Evolutionary conservation across 1,284 basidiomycete species (phyloP).

Genomic region (Cutaneotrichosporon cavernicola): DNA sequence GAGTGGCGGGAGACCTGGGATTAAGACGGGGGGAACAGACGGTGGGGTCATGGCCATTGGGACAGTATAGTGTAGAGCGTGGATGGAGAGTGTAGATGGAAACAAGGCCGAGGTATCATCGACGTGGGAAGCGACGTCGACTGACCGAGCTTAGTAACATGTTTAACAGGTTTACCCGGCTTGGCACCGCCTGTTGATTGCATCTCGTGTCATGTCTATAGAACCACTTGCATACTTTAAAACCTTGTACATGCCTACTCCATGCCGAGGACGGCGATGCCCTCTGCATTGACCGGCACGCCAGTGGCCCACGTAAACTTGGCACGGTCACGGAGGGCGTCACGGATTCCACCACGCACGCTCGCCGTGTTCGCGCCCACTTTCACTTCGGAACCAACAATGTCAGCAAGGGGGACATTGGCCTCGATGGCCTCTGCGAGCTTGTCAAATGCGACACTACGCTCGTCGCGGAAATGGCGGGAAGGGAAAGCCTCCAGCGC

Average conservation of each 20-base stretch:
- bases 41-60: neutral
- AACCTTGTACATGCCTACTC: neutral
- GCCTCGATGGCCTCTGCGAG: neutral
- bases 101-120: neutral
- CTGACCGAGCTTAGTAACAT: too few species aligned
- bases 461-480: conserved; percentile 1
- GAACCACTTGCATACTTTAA: too few species aligned
- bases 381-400: neutral
- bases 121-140: neutral
- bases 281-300: conserved; percentile 1
- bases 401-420: neutral
- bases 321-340: neutral
- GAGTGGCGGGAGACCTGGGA: conserved; percentile 9
- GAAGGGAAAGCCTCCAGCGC: conserved; percentile 3
- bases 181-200: too few species aligned
- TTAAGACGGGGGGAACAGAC: neutral
- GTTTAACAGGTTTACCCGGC: too few species aligned
- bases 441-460: neutral
- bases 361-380: neutral
- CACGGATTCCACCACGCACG: neutral
- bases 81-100: neutral
- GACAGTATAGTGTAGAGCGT: neutral
- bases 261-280: neutral
- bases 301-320: conserved; percentile 1
- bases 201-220: too few species aligned